Percentiles rank a stretch among this genome's conserved stretches.
Evolutionary conservation across 768 basidiomycete genomes (phyloP).

Genomic region (Tephrocybe rancida): DNA sequence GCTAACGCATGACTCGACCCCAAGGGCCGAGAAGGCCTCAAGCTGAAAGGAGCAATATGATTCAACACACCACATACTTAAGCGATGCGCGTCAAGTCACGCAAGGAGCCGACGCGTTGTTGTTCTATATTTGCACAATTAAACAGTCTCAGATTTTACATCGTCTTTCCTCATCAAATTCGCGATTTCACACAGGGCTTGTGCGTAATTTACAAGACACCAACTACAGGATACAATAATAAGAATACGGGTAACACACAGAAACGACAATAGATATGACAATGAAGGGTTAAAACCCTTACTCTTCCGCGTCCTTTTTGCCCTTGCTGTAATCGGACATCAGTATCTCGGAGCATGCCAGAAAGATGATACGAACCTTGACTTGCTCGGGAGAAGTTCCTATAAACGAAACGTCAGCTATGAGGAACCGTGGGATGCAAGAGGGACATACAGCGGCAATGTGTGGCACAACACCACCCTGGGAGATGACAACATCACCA

Average conservation of each 20-base stretch:
- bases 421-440: not conserved
- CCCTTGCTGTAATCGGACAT: conserved; percentile 29
- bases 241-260: conserved; percentile 18
- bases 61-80: too few species aligned
- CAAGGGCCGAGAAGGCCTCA: too few species aligned
- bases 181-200: not conserved
- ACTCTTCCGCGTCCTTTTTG: conserved; percentile 43
- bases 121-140: not conserved
- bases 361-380: conserved; percentile 25
- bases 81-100: too few species aligned
- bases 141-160: not conserved
- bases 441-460: conserved; percentile 52
- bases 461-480: conserved; percentile 90
- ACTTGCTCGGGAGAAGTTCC: conserved; percentile 46
- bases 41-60: too few species aligned
- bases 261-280: conserved; percentile 18
- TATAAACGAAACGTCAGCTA: conserved; percentile 16
- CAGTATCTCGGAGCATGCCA: not conserved
- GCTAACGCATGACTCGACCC: too few species aligned
- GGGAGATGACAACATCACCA: conserved; percentile 88
- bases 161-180: not conserved
- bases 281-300: conserved; percentile 13
- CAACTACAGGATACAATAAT: conserved; percentile 19
- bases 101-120: too few species aligned
- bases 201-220: conserved; percentile 16